Conservation (phyloP, 352 stramenopile species). For the Phytophthora pluvialis region DNA sequence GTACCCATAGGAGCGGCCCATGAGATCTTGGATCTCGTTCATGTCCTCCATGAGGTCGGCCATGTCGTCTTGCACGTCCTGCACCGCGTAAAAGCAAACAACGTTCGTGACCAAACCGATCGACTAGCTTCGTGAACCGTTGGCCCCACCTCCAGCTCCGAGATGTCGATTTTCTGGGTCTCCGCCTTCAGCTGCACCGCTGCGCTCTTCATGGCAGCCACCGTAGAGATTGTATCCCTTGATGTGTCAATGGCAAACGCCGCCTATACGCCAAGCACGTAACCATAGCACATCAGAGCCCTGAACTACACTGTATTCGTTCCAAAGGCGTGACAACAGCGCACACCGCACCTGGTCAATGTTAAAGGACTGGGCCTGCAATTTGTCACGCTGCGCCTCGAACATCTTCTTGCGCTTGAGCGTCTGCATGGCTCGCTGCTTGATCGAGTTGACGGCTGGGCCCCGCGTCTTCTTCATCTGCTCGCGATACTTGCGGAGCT, state of each 20-base stretch:
- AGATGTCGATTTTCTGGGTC: constrained; percentile 96
- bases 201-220: constrained; percentile 95
- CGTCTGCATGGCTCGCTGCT: constrained; percentile 86
- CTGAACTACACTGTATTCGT: background rate
- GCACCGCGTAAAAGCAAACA: constrained; percentile 5
- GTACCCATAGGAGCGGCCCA: constrained; percentile 95
- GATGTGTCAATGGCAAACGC: constrained; percentile 93
- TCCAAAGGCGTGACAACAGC: background rate
- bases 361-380: constrained; percentile 86
- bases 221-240: constrained; percentile 92
- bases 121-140: background rate
- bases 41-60: constrained; percentile 98
- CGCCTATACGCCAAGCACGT: constrained; percentile 41
- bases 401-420: constrained; percentile 93
- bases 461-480: constrained; percentile 86
- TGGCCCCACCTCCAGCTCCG: constrained; percentile 91
- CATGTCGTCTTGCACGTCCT: constrained; percentile 97
- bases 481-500: constrained; percentile 81
- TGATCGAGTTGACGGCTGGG: constrained; percentile 72
- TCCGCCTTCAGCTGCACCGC: constrained; percentile 92
- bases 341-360: constrained; percentile 75
- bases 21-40: constrained; percentile 98
- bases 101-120: background rate
- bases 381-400: constrained; percentile 81
- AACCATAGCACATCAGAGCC: constrained; percentile 7